phyloP scores from a whole-genome alignment of 352 stramenopile species.

The Elongisporangium undulatum region DNA sequence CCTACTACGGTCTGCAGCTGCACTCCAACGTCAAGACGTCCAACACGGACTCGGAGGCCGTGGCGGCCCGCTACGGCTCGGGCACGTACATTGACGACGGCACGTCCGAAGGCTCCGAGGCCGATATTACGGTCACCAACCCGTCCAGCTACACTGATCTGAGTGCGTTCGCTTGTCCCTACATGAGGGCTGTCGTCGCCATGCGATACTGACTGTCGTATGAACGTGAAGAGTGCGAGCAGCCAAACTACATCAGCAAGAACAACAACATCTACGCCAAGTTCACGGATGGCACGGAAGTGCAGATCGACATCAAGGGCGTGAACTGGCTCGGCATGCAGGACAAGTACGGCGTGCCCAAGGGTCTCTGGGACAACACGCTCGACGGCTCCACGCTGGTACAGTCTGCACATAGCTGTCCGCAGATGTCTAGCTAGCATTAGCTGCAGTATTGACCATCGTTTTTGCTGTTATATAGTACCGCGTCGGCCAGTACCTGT shows the following conservation, averaged over 20 bases:
- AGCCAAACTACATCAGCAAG: conserved; percentile 81
- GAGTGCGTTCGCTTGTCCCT: conserved; percentile 15
- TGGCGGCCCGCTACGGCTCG: conserved; percentile 38
- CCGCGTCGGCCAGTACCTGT: conserved; percentile 66
- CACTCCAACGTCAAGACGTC: conserved; percentile 52
- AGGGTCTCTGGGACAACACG: conserved; percentile 80
- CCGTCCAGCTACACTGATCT: conserved; percentile 65
- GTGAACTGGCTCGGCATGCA: conserved; percentile 86
- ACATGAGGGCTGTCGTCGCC: not conserved
- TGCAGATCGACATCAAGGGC: conserved; percentile 79
- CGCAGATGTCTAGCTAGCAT: no score
- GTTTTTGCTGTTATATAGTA: conserved; percentile 21
- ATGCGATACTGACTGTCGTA: not conserved
- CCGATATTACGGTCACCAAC: conserved; percentile 62
- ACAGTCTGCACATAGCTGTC: no score
- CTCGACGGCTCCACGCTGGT: conserved; percentile 69
- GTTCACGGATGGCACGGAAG: conserved; percentile 41
- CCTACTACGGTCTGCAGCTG: conserved; percentile 70
- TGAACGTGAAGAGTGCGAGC: conserved; percentile 43
- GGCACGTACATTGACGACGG: conserved; percentile 69
- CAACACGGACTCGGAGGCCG: conserved; percentile 44
- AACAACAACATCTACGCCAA: conserved; percentile 65
- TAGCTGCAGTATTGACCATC: not conserved
- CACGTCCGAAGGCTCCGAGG: conserved; percentile 27
- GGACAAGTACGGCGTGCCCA: conserved; percentile 58